Evolutionary conservation across 2,329 filamentous ascomycete genomes (phyloP).

Genomic region (Parasarocladium wereldwijsianum): DNA sequence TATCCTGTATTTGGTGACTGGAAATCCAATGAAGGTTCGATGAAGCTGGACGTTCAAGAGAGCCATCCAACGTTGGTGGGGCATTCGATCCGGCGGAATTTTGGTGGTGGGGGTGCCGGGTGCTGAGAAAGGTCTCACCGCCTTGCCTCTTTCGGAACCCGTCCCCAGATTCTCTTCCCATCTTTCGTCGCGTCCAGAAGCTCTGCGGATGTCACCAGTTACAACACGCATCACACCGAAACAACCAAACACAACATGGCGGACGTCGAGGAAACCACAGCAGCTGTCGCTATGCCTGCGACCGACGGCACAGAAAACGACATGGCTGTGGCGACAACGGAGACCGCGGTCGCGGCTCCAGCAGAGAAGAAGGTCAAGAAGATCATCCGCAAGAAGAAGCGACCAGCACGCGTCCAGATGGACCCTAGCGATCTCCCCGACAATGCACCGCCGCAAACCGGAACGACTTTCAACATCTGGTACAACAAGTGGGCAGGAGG

Average conservation of each 20-base stretch:
- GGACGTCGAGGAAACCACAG: slow-evolving; percentile 15
- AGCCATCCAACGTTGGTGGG: slow-evolving; percentile 2
- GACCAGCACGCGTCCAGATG: slow-evolving; percentile 81
- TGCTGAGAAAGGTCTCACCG: slow-evolving; percentile 5
- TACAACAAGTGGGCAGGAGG: slow-evolving; percentile 98
- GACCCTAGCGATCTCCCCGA: slow-evolving; percentile 71
- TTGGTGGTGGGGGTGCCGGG: slow-evolving; percentile 6
- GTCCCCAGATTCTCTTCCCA: too few species aligned
- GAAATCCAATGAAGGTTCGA: background rate
- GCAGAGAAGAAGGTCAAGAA: slow-evolving; percentile 62
- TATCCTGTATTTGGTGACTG: background rate
- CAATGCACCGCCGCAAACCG: slow-evolving; percentile 80
- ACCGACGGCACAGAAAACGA: slow-evolving; percentile 9
- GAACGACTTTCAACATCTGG: slow-evolving; percentile 96
- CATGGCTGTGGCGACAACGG: slow-evolving; percentile 21
- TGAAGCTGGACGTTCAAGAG: background rate
- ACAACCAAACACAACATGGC: slow-evolving; percentile 14
- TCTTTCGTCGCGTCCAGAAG: background rate
- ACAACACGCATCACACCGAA: slow-evolving; percentile 7
- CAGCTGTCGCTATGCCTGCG: slow-evolving; percentile 13
- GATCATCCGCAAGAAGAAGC: slow-evolving; percentile 79
- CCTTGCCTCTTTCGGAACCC: slow-evolving; percentile 8
- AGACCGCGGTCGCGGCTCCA: slow-evolving; percentile 29
- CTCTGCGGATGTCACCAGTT: slow-evolving; percentile 6
- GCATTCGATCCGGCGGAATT: slow-evolving; percentile 6